Evolutionary conservation across 1,284 basidiomycete species (phyloP), one percentile per base, ranked within the genome.

Genomic region (Tylopilus sp.): DNA sequence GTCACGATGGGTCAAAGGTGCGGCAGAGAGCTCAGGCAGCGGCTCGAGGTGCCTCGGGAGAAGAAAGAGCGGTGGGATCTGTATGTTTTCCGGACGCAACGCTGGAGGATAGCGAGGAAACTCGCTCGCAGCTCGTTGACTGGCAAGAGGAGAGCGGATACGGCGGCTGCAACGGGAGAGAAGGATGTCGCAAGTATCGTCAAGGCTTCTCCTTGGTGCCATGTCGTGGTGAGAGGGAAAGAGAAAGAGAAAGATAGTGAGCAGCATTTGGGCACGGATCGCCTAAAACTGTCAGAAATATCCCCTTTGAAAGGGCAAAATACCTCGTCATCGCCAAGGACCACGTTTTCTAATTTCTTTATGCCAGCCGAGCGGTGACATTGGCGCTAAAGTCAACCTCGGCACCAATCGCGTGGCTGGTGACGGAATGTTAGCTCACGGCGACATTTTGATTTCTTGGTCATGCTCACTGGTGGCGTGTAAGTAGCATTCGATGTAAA

Each of bases 171-270:
- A 58, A 49, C 71, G 78, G 19, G 75, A 74, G 41, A 77, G 63
- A 57, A 78, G 76, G 16, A 77, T 51, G 60, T 68, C 61, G 68
- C 78, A 77, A 1, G 74, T 67, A 57, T 77, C 75, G 59, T 78
- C 78, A 60, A 77, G 76, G 62, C 78, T 79, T 52, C 54, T 65
- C 53, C 62, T 73, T 59, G 66, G 66, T 65, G 22, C 62, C 75
- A 79, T 79, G 65, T 69, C 7, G 64, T 63, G 68, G 73, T 70
- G 57, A 60, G 61, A 70, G 58, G 64, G 66, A 67, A 64, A 64
- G 63, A 47, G n/a, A 55, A 61, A 61, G 52, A 52, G 22, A 49
- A 3, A 44, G 41, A 44, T 24, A 24, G 44, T 41, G 41, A 41
- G 10, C 22, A n/a, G n/a, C 47, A 66, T 70, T 65, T 64, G 18